A percentile compares a stretch with the other conserved stretches of the same genome.
phyloP scores from a whole-genome alignment of 2,329 filamentous ascomycete species.

The Scopulariopsis brevicaulis region DNA sequence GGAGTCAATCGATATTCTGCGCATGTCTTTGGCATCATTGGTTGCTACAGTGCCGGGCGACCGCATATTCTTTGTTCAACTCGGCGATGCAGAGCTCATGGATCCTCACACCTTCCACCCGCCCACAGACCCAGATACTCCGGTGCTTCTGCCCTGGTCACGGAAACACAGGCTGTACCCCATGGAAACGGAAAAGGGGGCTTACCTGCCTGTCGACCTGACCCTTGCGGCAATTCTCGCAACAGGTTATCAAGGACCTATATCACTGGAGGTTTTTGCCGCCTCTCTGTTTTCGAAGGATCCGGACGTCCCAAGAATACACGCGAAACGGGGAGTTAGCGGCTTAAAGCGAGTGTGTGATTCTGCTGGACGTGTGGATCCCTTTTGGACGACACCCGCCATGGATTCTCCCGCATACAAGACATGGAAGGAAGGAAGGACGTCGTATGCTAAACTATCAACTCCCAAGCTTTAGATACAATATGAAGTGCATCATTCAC shows the following conservation, averaged over 20 bases:
- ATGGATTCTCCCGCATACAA: not conserved
- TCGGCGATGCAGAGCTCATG: constrained; percentile 5
- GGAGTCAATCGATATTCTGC: constrained; percentile 2
- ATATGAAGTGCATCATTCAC: not conserved
- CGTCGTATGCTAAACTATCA: not conserved
- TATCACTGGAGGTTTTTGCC: not conserved
- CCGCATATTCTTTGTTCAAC: constrained; percentile 5
- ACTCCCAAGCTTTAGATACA: not conserved
- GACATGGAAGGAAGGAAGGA: not conserved
- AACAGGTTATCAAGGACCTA: not conserved
- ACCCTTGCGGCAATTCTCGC: not conserved
- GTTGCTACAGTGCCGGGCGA: constrained; percentile 5
- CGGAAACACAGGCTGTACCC: not conserved
- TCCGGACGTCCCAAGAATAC: not conserved
- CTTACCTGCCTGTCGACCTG: not conserved
- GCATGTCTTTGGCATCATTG: constrained; percentile 2
- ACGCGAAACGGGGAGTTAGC: not conserved
- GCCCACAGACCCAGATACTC: not conserved
- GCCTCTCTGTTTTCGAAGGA: not conserved
- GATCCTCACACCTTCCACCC: not conserved
- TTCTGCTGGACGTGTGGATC: not conserved
- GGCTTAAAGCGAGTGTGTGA: not conserved
- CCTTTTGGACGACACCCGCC: not conserved
- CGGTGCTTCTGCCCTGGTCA: not conserved
- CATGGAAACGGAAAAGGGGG: not conserved